Percentiles rank a stretch among this genome's conserved stretches.
These are phyloP conservation scores for Fusarium compactum DNA, from an alignment of 2,329 filamentous ascomycete genomes.

Conservation along the genomic window DNA sequence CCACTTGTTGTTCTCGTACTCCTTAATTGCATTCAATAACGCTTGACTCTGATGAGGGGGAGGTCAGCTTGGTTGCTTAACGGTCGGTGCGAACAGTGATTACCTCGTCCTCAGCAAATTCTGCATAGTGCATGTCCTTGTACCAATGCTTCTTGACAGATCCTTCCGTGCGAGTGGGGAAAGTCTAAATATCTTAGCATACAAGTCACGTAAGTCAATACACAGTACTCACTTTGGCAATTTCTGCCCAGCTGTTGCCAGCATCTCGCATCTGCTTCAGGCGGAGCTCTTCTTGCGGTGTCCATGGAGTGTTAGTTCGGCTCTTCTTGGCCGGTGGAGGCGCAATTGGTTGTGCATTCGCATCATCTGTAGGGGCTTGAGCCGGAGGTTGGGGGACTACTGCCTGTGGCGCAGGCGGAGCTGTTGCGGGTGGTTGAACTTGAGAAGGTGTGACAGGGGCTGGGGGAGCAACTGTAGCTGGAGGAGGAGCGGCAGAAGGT, in stretches of 20 bases:
- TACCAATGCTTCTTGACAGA: constrained; percentile 99
- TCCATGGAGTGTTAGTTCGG: constrained; percentile 99
- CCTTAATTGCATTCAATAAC: constrained; percentile 93
- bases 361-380: constrained; percentile 50
- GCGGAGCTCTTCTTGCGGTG: constrained; percentile 89
- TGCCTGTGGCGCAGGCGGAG: constrained; percentile 49
- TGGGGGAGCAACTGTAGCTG: constrained; percentile 51
- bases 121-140: constrained; percentile 99
- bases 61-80: constrained; percentile 36
- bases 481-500: constrained; percentile 55
- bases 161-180: constrained; percentile 92
- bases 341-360: constrained; percentile 45
- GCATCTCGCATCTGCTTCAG: constrained; percentile 95
- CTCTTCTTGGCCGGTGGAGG: constrained; percentile 85
- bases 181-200: constrained; percentile 71
- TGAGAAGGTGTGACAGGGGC: constrained; percentile 51
- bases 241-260: constrained; percentile 96
- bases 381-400: constrained; percentile 46
- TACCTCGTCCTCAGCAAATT: constrained; percentile 98
- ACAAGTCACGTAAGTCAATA: constrained; percentile 5
- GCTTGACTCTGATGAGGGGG: constrained; percentile 72
- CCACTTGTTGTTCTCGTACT: constrained; percentile 99
- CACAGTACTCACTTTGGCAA: constrained; percentile 86
- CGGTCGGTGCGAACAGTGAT: constrained; percentile 47
- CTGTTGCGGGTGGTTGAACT: constrained; percentile 49